phyloP scores from a whole-genome alignment of 495 filamentous ascomycete genomes.

The Astrocystis sublimbata region DNA sequence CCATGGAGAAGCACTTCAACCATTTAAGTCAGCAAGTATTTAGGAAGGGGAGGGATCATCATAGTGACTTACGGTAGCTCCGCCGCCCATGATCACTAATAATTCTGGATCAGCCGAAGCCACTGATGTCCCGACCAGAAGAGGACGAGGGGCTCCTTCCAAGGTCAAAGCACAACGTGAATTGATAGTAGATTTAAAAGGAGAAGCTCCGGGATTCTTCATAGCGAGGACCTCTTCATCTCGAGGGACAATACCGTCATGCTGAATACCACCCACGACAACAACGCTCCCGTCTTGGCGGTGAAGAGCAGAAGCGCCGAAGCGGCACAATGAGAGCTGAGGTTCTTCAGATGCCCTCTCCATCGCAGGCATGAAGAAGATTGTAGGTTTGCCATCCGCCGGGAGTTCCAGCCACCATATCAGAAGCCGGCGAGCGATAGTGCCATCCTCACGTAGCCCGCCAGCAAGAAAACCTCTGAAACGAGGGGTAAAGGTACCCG shows the following conservation, averaged over 20 bases:
- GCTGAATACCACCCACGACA: constrained; percentile 54
- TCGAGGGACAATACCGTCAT: constrained; percentile 36
- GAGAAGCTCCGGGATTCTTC: constrained; percentile 9
- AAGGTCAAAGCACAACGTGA: constrained; percentile 15
- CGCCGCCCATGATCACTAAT: constrained; percentile 72
- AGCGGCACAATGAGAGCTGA: constrained; percentile 30
- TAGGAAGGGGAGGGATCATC: not conserved
- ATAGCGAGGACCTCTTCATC: constrained; percentile 35
- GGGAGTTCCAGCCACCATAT: constrained; percentile 52
- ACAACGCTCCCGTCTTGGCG: constrained; percentile 26
- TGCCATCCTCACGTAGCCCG: constrained; percentile 63
- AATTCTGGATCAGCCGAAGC: constrained; percentile 42
- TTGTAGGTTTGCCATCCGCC: constrained; percentile 24
- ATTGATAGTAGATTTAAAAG: constrained; percentile 16
- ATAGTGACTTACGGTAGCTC: constrained; percentile 63
- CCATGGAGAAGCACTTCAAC: constrained; percentile 69
- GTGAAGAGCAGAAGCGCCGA: constrained; percentile 37
- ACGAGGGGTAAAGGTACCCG: not conserved
- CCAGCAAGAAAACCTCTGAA: constrained; percentile 64
- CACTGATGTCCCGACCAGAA: constrained; percentile 65
- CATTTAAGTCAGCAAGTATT: not conserved
- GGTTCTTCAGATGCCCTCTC: not conserved
- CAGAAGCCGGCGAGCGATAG: constrained; percentile 53
- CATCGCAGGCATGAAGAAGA: constrained; percentile 26
- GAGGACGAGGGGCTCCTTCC: constrained; percentile 44